Percentiles rank a stretch among this genome's conserved stretches.
phyloP scores from a whole-genome alignment of 2,329 filamentous ascomycete genomes.

The Curvularia verruculosa region DNA sequence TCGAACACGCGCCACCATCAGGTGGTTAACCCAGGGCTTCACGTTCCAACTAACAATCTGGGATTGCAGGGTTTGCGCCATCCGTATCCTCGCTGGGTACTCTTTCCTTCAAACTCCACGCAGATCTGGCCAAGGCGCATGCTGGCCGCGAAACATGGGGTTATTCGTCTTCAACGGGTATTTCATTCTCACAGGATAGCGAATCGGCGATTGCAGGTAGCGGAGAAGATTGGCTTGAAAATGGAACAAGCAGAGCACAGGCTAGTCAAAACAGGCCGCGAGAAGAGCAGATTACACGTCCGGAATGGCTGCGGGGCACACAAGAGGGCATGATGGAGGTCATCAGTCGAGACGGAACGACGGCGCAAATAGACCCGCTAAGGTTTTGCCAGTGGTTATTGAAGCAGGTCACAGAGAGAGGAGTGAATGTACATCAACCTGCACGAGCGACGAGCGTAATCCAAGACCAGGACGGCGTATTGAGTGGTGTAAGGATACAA shows the following conservation, averaged over 20 bases:
- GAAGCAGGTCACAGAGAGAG: constrained; percentile 60
- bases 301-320: constrained; percentile 64
- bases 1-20: neutral
- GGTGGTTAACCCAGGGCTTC: neutral
- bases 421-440: constrained; percentile 71
- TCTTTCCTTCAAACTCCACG: constrained; percentile 73
- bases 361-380: constrained; percentile 73
- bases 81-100: constrained; percentile 64
- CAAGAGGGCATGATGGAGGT: constrained; percentile 64
- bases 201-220: constrained; percentile 51
- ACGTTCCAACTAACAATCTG: neutral
- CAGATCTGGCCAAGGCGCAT: constrained; percentile 65
- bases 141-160: constrained; percentile 65
- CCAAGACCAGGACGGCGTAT: constrained; percentile 57
- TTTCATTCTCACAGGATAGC: constrained; percentile 59
- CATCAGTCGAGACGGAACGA: constrained; percentile 65
- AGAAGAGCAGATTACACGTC: constrained; percentile 45
- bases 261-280: constrained; percentile 48
- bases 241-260: constrained; percentile 68
- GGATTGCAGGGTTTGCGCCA: constrained; percentile 61
- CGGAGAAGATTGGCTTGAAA: constrained; percentile 69
- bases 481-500: constrained; percentile 57
- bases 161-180: constrained; percentile 63
- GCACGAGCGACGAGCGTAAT: constrained; percentile 61
- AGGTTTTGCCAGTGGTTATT: constrained; percentile 71